Base-by-base conservation (phyloP, 2,329 filamentous ascomycete species). In the Sporothrix sp. region DNA sequence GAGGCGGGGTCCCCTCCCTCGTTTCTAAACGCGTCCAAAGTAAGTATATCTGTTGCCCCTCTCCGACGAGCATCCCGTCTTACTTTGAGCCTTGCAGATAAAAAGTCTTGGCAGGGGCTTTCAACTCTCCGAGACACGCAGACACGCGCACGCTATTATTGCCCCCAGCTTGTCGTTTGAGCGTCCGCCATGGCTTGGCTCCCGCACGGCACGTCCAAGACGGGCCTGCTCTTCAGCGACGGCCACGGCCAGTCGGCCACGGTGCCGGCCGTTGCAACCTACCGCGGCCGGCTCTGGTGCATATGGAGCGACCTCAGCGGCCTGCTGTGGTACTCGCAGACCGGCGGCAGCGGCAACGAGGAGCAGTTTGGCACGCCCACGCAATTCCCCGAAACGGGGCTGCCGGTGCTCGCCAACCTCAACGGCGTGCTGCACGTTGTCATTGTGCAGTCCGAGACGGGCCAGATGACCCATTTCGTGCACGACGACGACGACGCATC, bases 251-350 rank as follows among this genome's bases (percentile, higher is more conserved):
- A 60, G 52, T 63, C 63, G n/a, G 56, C 58, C 8, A 58, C 61
- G 1, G 61, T 61, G 18, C 65, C 65, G 16, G 62, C 65, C n/a
- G n/a, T 67, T 21, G 60, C 61, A 4, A 58, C 63, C 0, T 62
- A 67, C 48, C 61, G 63, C 21, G 65, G 65, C n/a, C 60, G 60
- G 7, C 61, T 67, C 1, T 67, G 64, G 64, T 64, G 62, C 54
- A 48, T 65, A 8, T 67, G 65, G 65, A 53, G 55, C 7, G 60
- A 63, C 7, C 65, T 63, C 58, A 54, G 58, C 7, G 62, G 61
- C 9, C 53, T 55, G 35, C 52, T 65, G 9, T 67, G 62, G 60
- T 66, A 64, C 50, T 60, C 64, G 7, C 52, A 57, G 27, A 64
- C 65, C 18, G 56, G 58, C 32, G 52, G 40, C 46, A 33, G 27